These are phyloP conservation scores for Ophiostoma quercus DNA, from an alignment of 2,329 filamentous ascomycete genomes.

Conservation along the genomic window DNA sequence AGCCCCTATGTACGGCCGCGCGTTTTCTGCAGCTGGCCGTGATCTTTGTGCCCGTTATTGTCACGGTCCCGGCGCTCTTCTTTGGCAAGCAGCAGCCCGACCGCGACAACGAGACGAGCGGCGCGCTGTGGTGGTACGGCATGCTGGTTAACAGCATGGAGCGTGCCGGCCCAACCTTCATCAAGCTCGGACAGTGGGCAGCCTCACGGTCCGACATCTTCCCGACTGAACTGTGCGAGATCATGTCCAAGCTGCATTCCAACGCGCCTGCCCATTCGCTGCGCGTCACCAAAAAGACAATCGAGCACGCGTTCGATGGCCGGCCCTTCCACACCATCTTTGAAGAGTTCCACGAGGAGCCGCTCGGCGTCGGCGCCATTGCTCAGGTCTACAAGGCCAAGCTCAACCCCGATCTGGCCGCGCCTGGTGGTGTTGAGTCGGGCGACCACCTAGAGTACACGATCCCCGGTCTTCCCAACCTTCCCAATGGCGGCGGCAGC, in stretches of 20 bases:
- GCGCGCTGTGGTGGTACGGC: slow-evolving; percentile 90
- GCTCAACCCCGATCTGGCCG: slow-evolving; percentile 71
- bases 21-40: slow-evolving; percentile 81
- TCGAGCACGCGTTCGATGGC: slow-evolving; percentile 76
- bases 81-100: slow-evolving; percentile 60
- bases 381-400: slow-evolving; percentile 97
- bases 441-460: slow-evolving; percentile 16
- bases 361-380: slow-evolving; percentile 89
- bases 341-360: slow-evolving; percentile 85
- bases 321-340: slow-evolving; percentile 85
- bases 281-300: slow-evolving; percentile 68
- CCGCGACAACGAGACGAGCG: slow-evolving; percentile 68
- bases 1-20: slow-evolving; percentile 79
- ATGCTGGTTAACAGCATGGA: slow-evolving; percentile 90
- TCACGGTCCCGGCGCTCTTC: slow-evolving; percentile 75
- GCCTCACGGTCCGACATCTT: slow-evolving; percentile 96
- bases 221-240: slow-evolving; percentile 80
- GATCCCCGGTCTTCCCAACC: not conserved
- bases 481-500: not conserved
- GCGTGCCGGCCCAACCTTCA: slow-evolving; percentile 87
- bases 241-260: slow-evolving; percentile 93
- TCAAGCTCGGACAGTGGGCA: slow-evolving; percentile 99
- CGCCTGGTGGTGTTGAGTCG: slow-evolving; percentile 52
- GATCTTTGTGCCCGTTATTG: slow-evolving; percentile 87
- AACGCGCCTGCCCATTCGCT: slow-evolving; percentile 90